A percentile compares a stretch with the other conserved stretches of the same genome.
These are phyloP conservation scores for Lepraria neglecta DNA, from an alignment of 495 filamentous ascomycete genomes.

Conservation along the genomic window DNA sequence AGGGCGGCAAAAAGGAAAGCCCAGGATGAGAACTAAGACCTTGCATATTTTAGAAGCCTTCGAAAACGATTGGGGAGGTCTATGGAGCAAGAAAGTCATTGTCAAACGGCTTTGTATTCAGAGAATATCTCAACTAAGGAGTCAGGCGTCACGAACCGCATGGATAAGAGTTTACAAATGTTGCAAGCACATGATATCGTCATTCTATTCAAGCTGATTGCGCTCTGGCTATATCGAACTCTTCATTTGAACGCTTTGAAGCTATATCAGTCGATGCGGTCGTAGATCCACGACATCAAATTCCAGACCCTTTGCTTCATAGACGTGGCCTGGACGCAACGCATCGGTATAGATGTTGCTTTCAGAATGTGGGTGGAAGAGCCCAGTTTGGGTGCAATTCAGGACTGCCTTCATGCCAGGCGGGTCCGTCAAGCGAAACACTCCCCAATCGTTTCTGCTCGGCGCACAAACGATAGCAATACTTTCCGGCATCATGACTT, in stretches of 20 bases:
- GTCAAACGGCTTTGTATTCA: too few relatives aligned
- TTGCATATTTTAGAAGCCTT: too few relatives aligned
- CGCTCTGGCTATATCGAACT: neutral
- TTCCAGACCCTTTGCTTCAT: conserved; percentile 63
- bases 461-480: conserved; percentile 97
- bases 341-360: conserved; percentile 80
- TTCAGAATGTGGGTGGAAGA: conserved; percentile 78
- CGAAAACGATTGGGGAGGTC: too few relatives aligned
- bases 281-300: conserved; percentile 78
- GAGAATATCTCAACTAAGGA: neutral
- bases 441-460: conserved; percentile 71
- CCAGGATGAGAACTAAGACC: conserved; percentile 33
- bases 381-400: conserved; percentile 62
- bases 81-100: too few relatives aligned
- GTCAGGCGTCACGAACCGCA: neutral
- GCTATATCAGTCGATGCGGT: conserved; percentile 28
- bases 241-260: neutral
- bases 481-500: conserved; percentile 88
- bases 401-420: conserved; percentile 78
- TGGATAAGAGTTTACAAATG: neutral
- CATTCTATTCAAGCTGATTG: neutral
- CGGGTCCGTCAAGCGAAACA: conserved; percentile 88
- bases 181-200: too few relatives aligned
- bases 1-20: conserved; percentile 49
- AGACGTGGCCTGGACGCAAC: conserved; percentile 75